Percentiles rank a stretch among this genome's conserved stretches.
These are phyloP conservation scores for Colletotrichum plurivorum DNA, from an alignment of 2,329 filamentous ascomycete genomes.

Conservation along the genomic window DNA sequence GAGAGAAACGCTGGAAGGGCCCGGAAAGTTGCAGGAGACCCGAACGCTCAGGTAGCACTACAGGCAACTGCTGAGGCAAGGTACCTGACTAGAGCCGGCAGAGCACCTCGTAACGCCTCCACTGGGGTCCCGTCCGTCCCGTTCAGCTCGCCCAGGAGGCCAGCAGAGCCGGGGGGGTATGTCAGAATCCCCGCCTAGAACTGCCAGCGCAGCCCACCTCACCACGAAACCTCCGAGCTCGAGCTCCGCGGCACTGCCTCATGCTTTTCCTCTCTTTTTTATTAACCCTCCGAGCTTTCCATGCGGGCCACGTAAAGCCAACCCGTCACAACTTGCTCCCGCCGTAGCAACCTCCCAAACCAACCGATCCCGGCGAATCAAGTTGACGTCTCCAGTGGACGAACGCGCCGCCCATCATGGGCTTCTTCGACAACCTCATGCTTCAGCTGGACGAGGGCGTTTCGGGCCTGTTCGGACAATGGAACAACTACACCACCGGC, in stretches of 20 bases:
- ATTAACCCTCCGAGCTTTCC: constrained; percentile 29
- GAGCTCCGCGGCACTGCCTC: constrained; percentile 36
- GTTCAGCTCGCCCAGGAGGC: constrained; percentile 15
- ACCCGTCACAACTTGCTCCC: constrained; percentile 5
- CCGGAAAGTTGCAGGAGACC: not conserved
- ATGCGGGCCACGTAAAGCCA: constrained; percentile 37
- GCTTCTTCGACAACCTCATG: constrained; percentile 68
- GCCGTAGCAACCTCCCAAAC: not conserved
- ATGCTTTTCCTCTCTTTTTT: constrained; percentile 4
- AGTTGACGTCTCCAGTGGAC: constrained; percentile 8
- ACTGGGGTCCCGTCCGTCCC: constrained; percentile 8
- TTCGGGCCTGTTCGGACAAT: constrained; percentile 79
- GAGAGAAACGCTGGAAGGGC: not conserved
- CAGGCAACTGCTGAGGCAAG: not conserved
- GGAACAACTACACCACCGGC: constrained; percentile 84
- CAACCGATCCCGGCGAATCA: constrained; percentile 9
- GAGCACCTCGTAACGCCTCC: constrained; percentile 10
- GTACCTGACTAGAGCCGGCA: not conserved
- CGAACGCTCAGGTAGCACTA: not conserved
- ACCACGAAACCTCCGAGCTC: constrained; percentile 36
- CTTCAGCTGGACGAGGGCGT: constrained; percentile 80
- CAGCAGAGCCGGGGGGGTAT: constrained; percentile 30
- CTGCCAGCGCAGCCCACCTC: constrained; percentile 37
- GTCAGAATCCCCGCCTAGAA: constrained; percentile 35
- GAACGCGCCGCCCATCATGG: constrained; percentile 50